Conservation (phyloP, 1,284 basidiomycete genomes). For the Cryptococcus sp. region DNA sequence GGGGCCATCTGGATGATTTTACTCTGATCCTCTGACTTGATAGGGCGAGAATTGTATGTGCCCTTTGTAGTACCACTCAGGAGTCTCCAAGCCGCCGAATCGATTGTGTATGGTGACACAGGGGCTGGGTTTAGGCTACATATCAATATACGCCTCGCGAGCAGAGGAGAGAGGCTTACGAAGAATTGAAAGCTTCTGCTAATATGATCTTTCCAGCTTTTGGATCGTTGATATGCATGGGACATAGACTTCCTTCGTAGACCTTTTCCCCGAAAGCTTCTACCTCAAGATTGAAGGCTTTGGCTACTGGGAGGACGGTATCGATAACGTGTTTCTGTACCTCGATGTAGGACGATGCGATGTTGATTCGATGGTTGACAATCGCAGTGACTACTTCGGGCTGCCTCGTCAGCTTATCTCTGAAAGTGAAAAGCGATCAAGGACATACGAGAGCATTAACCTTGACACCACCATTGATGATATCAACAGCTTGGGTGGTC, state of each 20-base stretch:
- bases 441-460: conserved; percentile 38
- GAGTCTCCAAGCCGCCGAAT: conserved; percentile 35
- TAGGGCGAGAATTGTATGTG: conserved; percentile 29
- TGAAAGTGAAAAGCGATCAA: not conserved
- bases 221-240: conserved; percentile 6
- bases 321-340: conserved; percentile 31
- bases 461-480: conserved; percentile 42
- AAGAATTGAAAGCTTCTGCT: conserved; percentile 30
- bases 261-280: conserved; percentile 35
- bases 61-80: conserved; percentile 34
- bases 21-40: conserved; percentile 7
- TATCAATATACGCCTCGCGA: not conserved
- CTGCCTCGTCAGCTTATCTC: conserved; percentile 2
- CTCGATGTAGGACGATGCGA: conserved; percentile 31
- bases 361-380: conserved; percentile 43
- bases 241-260: conserved; percentile 12
- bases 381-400: conserved; percentile 40
- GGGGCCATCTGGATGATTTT: conserved; percentile 35
- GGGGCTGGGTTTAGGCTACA: conserved; percentile 39
- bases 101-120: conserved; percentile 36
- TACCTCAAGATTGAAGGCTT: conserved; percentile 35
- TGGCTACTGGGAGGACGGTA: conserved; percentile 29
- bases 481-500: conserved; percentile 44
- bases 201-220: conserved; percentile 32
- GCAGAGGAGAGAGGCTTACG: conserved; percentile 13